Evolutionary conservation across 1,139 yeast genomes (phyloP), one percentile per base, ranked within the genome.

Genomic region (Debaryomyces fabryi): DNA sequence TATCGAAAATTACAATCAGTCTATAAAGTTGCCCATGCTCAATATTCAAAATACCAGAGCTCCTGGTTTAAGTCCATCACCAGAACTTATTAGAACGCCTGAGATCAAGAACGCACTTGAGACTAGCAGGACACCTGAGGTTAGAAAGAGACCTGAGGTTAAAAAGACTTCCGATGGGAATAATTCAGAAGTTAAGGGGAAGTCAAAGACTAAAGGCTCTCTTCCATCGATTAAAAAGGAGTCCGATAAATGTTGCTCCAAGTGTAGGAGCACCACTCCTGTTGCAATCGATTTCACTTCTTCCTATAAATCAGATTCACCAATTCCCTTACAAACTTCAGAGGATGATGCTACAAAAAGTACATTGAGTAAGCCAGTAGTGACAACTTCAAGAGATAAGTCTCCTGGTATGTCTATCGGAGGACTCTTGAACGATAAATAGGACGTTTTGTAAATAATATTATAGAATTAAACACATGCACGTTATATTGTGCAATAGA

Each of bases 281-380:
- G 46, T 69, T 39, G 69, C 72, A 4, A 60, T 69, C 20, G 72
- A 69, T 47, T 68, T 69, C 49, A 67, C 74, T n/a, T 51, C 65
- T 18, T 52, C 66, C 15, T 40, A 40, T 35, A 40, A 40, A 21
- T 21, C 37, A 7, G 25, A 10, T 6, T 30, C 43, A 5, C 3
- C 35, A n/a, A 29, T 21, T 3, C 12, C 42, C 9, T 21, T 30
- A 13, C 12, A 30, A 9, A 40, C 3, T 3, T 10, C 43, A 10
- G 27, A 21, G 10, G 2, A 12, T 10, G 27, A 29, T 21, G 5
- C 43, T 29, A 30, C 21, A 12, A 13, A 20, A 21, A 18, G n/a
- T 21, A 40, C 30, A 7, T 18, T 30, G n/a, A 21, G 20, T 10
- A 40, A 7, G 18, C 23, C 32, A 40, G 13, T 16, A 16, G 21